Evolutionary conservation across 2,329 filamentous ascomycete species (phyloP), one percentile per base, ranked within the genome.

Genomic region (Diplodia corticola): DNA sequence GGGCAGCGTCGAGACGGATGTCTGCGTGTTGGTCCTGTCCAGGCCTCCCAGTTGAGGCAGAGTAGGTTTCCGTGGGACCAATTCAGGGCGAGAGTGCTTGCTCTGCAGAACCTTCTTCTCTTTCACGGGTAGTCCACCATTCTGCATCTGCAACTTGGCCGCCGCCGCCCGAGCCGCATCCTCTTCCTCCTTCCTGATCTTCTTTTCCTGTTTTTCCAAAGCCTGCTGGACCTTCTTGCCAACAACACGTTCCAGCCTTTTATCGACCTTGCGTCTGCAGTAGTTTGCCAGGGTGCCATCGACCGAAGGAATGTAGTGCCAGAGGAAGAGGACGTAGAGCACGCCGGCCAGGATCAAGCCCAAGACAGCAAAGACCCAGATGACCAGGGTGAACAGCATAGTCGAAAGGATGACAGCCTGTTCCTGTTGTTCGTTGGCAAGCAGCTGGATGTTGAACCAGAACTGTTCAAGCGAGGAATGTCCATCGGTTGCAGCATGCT

Each of bases 201-300:
- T 77, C 64, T 78, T 79, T 64, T 88, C 88, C 63, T 95, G 90
- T 72, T 93, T 92, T 61, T 89, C 90, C 28, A 98, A 80, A 0
- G 93, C 94, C 77, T 92, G 93, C 79, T 95, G 92, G 72, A 97
- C 91, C 80, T 95, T 97, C 72, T 83, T 86, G 64, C 88, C 88
- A 4, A 98, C 93, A 70, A 98, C 95, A 71, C 88, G 88, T 74
- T 90, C 90, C 70, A 99, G 84, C 70, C 93, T 85, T 72, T 87
- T 89, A 79, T 96, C 96, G 76, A 97, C 89, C 81, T 98, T 98
- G 53, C 93, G 89, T 68, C 91, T 90, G 76, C 95, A 98, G 80
- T 96, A 99, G 28, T 89, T 88, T 5, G 88, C 87, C 33, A 99
- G 83, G 7, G 91, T 89, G 5, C 92, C 92, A 73, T 97, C 93